Percentiles rank a stretch among this genome's conserved stretches.
Evolutionary conservation across 2,329 filamentous ascomycete species (phyloP).

Genomic region (Ophiostoma ips): DNA sequence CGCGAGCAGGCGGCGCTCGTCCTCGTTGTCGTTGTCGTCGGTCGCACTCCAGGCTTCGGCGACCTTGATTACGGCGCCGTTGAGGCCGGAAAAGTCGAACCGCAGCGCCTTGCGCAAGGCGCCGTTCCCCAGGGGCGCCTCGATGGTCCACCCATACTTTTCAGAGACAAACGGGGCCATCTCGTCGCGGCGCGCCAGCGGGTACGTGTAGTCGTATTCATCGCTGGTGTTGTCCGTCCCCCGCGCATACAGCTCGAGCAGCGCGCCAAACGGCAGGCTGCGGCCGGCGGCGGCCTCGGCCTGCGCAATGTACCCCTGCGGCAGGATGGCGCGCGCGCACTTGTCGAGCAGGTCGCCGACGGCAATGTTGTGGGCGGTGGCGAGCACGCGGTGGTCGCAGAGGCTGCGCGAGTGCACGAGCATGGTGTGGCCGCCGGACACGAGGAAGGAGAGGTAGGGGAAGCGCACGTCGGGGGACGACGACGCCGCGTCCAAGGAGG

Average conservation of each 20-base stretch:
- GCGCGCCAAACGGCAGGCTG: conserved; percentile 65
- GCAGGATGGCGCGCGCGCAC: conserved; percentile 62
- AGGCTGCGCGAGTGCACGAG: conserved; percentile 61
- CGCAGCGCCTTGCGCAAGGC: conserved; percentile 37
- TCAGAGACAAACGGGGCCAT: conserved; percentile 26
- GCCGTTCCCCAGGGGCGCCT: conserved; percentile 43
- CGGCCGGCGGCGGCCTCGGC: conserved; percentile 21
- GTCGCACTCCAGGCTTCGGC: neutral
- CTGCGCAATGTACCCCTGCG: conserved; percentile 37
- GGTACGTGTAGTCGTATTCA: conserved; percentile 34
- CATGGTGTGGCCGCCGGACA: conserved; percentile 85
- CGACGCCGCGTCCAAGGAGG: conserved; percentile 26
- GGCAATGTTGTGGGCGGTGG: conserved; percentile 64
- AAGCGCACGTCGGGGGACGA: conserved; percentile 30
- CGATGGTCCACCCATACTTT: conserved; percentile 50
- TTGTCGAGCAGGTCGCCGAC: conserved; percentile 87
- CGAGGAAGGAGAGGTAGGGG: conserved; percentile 77
- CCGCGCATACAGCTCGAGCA: conserved; percentile 65
- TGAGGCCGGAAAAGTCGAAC: conserved; percentile 64
- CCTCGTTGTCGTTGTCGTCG: conserved; percentile 27
- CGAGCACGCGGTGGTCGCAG: conserved; percentile 58
- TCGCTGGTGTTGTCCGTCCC: conserved; percentile 15
- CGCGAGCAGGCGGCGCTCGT: conserved; percentile 57
- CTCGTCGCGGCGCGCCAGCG: conserved; percentile 43
- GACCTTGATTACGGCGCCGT: conserved; percentile 32